Base-by-base conservation (phyloP, 1,139 yeast species). In the Zhuliangozyma parablackwelliae region DNA sequence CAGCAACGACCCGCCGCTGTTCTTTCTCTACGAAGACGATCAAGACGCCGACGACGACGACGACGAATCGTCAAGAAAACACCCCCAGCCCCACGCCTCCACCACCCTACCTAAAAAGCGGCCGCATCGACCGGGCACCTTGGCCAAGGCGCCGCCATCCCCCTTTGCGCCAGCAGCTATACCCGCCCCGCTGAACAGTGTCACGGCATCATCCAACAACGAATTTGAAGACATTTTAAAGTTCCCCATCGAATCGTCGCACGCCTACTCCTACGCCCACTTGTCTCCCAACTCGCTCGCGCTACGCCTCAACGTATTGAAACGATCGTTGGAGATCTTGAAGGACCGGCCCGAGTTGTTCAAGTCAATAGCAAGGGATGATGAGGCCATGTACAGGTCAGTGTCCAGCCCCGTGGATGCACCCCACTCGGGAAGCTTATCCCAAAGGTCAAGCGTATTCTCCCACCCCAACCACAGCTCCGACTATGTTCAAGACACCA, bases 201-300 rank as follows among this genome's bases (percentile, higher is more conserved):
- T 42, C 9, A 33, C 44, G 23, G 20, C 43, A 11, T 25, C 37
- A 12, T 21, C 36, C 12, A 36, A 34, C 26, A 34, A 30, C 32
- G 58, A 50, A 34, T 41, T 54, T 21, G 56, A 56, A 30, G 69
- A 64, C 32, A 57, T 59, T 13, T 43, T 59, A 35, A 72, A 68
- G 47, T 84, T 83, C 53, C 88, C 95, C 5, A 78, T 81, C 16
- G 92, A 84, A 53, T 83, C 94, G 9, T 76, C 94, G 2, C 92
- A 85, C 54, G 84, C 95, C 2, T 87, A 84, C 53, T 85, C 95
- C 0, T 87, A 86, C 56, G 89, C 94, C 6, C 87, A 84, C 42
- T 65, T 85, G 39, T 82, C 94, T 5, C 92, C 89, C 16, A 83
- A 84, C 51, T 82, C 95, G 2, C 60, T 87, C 40, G 87, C 94